phyloP scores from a whole-genome alignment of 106 monocot genomes.

The Dioscorea dumetorum region DNA sequence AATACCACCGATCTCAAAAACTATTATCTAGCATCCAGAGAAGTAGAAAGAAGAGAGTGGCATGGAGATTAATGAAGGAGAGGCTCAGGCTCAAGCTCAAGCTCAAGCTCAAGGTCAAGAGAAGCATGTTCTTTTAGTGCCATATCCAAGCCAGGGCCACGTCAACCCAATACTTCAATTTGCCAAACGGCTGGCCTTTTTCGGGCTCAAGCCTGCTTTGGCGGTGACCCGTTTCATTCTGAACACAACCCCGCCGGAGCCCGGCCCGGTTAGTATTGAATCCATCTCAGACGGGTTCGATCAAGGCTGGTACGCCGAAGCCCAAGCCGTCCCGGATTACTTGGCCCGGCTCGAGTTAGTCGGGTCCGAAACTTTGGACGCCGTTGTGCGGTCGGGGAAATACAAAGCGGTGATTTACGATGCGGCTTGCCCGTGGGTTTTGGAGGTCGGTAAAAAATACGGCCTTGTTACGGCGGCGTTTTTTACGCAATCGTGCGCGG shows the following conservation, averaged over 20 bases:
- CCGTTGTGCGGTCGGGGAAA: slow-evolving; percentile 19
- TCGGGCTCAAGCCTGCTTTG: slow-evolving; percentile 24
- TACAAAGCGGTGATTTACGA: slow-evolving; percentile 44
- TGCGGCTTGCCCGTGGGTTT: slow-evolving; percentile 48
- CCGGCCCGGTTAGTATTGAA: slow-evolving; percentile 20
- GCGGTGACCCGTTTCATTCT: slow-evolving; percentile 43
- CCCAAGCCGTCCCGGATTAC: slow-evolving; percentile 17
- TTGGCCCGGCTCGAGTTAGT: slow-evolving; percentile 24
- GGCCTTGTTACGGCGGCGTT: slow-evolving; percentile 34
- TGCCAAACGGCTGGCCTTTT: slow-evolving; percentile 39
- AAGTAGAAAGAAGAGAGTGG: no score
- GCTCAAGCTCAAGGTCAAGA: no score
- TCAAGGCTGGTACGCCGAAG: slow-evolving; percentile 14
- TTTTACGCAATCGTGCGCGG: slow-evolving; percentile 54
- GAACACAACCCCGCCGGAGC: slow-evolving; percentile 1
- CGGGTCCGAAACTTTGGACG: slow-evolving; percentile 23
- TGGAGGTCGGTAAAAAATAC: slow-evolving; percentile 17
- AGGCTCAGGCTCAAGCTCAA: no score
- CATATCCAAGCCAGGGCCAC: slow-evolving; percentile 79
- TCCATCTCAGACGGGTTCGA: slow-evolving; percentile 77
- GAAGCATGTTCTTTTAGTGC: slow-evolving; percentile 48
- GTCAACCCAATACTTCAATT: slow-evolving; percentile 85
- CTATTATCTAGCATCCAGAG: no score
- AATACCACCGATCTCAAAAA: no score
- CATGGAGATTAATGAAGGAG: no score